Evolutionary conservation across 495 filamentous ascomycete species (phyloP).

Genomic region (Tricharina praecox): DNA sequence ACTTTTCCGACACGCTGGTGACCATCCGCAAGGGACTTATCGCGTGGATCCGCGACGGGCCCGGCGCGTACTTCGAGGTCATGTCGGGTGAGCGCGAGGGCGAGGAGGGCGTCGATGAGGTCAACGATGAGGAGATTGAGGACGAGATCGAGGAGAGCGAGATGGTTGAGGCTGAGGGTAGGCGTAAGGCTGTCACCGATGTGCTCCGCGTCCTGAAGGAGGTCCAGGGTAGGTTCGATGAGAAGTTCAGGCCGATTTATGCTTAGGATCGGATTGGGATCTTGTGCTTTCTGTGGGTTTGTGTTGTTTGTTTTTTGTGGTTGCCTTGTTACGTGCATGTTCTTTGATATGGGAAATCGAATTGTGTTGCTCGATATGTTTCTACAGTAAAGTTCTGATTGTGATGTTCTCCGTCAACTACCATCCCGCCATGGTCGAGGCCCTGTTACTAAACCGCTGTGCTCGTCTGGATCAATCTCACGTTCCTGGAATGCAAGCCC

Average conservation of each 20-base stretch:
- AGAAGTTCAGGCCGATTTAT: constrained; percentile 46
- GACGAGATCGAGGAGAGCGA: constrained; percentile 26
- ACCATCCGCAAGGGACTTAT: constrained; percentile 44
- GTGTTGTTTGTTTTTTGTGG: too few species aligned
- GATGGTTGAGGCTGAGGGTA: constrained; percentile 15
- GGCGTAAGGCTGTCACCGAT: constrained; percentile 31
- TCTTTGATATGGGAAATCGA: too few species aligned
- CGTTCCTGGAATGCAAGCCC: too few species aligned
- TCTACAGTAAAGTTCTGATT: too few species aligned
- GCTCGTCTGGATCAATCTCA: too few species aligned
- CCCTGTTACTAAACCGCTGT: too few species aligned
- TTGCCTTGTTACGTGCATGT: too few species aligned
- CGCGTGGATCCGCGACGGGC: constrained; percentile 34
- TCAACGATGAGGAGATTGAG: constrained; percentile 19
- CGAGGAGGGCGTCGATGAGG: constrained; percentile 26
- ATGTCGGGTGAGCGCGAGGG: too few species aligned
- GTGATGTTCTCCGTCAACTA: too few species aligned
- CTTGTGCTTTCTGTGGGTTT: not conserved
- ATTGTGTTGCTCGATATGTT: too few species aligned
- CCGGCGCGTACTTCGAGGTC: constrained; percentile 30
- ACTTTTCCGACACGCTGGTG: constrained; percentile 52
- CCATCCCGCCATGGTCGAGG: too few species aligned
- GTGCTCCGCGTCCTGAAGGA: constrained; percentile 40
- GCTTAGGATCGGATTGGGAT: constrained; percentile 21
- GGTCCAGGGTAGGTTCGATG: constrained; percentile 44